Evolutionary conservation across 2,329 filamentous ascomycete genomes (phyloP).

Genomic region (Emergomyces africanus): DNA sequence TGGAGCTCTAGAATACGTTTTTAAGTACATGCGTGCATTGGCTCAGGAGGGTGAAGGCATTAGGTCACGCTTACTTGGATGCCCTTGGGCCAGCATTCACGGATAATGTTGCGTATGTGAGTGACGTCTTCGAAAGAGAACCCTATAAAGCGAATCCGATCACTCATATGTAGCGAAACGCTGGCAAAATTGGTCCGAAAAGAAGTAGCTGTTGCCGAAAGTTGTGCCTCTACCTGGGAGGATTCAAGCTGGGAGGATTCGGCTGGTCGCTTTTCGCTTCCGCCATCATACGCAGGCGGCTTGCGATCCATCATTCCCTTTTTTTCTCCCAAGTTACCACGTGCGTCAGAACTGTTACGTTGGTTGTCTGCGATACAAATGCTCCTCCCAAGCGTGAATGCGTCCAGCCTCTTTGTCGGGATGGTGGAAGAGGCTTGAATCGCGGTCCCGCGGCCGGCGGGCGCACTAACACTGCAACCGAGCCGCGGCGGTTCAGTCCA

Average conservation of each 20-base stretch:
- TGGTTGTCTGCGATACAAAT: not conserved
- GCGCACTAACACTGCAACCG: too few relatives aligned
- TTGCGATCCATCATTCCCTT: not conserved
- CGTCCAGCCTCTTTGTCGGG: too few relatives aligned
- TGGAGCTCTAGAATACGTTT: conserved; percentile 5
- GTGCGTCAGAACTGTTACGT: not conserved
- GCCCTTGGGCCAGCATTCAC: not conserved
- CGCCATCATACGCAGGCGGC: not conserved
- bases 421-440: not conserved
- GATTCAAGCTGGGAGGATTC: not conserved
- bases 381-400: not conserved
- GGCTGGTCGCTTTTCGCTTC: not conserved
- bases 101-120: not conserved
- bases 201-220: not conserved
- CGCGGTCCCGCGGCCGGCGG: not conserved
- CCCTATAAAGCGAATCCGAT: conserved; percentile 25
- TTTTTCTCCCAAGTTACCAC: not conserved
- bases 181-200: conserved; percentile 15
- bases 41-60: not conserved
- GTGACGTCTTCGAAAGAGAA: conserved; percentile 19
- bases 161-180: conserved; percentile 19
- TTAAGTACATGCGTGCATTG: not conserved
- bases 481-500: not conserved
- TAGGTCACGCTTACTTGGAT: not conserved
- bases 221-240: not conserved